Base-by-base conservation (phyloP, 352 stramenopile genomes). In the Pythium sukuiense region DNA sequence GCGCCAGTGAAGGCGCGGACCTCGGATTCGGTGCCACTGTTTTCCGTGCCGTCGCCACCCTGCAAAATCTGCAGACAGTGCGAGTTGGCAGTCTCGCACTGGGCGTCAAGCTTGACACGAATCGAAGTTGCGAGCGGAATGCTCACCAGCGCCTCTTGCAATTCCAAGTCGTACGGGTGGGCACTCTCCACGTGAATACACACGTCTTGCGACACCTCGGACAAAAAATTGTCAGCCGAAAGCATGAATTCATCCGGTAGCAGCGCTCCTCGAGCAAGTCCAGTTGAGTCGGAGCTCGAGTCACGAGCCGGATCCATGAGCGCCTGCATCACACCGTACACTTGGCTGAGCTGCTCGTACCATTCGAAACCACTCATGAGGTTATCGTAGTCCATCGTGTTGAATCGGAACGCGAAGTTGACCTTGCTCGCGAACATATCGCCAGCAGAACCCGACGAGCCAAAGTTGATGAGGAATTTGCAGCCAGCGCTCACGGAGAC, bases 1-100 rank as follows among this genome's bases (percentile, higher is more conserved):
- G 69, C 57, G 1, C 88, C 86, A 0, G 88, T 95, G 72, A 95
- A 96, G n/a, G 88, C 87, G 32, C 87, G 76, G 29, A 95, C 76
- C 69, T 96, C 87, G 0, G 83, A 90, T 69, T 95, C 88, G 26
- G 52, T 67, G 29, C 70, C 87, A 16, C 75, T 67, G 49, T 71
- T 82, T 20, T 80, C 75, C 0, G 67, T 63, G 12, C 67, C 73
- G 29, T 85, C 79, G 16, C 81, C 84, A 3, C 88, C 88, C 70
- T 96, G 88, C 3, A 94, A 50, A 37, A 96, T 96, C 69, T 94
- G 88, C 3, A 96, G 75, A 27, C 88, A 96, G 52, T 96, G 88
- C n/a, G 87, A 91, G 50, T 87, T 92, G 8, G 83, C 84, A 0
- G 85, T 96, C 61, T 94, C 85, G 46, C 85, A 95, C 64, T 80